These are phyloP conservation scores for Yueomyces sp. DNA, from an alignment of 805 yeast species.

Conservation along the genomic window DNA sequence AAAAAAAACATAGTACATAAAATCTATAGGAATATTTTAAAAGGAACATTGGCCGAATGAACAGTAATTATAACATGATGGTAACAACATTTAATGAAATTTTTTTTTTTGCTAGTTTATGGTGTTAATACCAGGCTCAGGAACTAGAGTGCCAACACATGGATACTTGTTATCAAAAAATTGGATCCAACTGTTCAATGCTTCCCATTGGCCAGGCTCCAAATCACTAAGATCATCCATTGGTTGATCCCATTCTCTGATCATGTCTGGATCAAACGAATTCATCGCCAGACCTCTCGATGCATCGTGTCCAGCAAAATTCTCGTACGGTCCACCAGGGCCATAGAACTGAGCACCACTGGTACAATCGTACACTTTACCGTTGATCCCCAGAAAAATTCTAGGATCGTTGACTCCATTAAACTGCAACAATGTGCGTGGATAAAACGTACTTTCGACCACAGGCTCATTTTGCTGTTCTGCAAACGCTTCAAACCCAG, in stretches of 20 bases:
- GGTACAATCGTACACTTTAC: conserved; percentile 75
- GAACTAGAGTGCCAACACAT: conserved; percentile 57
- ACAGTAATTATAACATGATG: no score
- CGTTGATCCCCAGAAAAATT: conserved; percentile 78
- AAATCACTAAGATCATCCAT: conserved; percentile 61
- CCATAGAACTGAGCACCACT: conserved; percentile 79
- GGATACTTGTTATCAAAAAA: conserved; percentile 76
- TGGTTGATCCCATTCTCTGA: conserved; percentile 63
- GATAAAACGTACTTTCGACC: conserved; percentile 48
- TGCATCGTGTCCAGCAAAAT: conserved; percentile 94
- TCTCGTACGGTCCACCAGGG: conserved; percentile 89
- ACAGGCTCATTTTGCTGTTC: conserved; percentile 19
- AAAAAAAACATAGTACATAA: no score
- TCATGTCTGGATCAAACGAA: conserved; percentile 58
- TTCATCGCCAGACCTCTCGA: conserved; percentile 83
- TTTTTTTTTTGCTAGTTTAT: neutral
- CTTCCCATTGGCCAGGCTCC: conserved; percentile 41
- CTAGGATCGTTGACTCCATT: conserved; percentile 72
- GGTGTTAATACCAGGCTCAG: conserved; percentile 25
- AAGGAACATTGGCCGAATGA: no score
- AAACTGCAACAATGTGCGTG: conserved; percentile 54
- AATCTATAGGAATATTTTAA: no score
- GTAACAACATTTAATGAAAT: no score
- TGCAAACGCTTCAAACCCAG: neutral
- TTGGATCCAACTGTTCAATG: conserved; percentile 74